These are phyloP conservation scores for Botryotinia narcissicola DNA, from an alignment of 2,329 filamentous ascomycete genomes.

Conservation along the genomic window DNA sequence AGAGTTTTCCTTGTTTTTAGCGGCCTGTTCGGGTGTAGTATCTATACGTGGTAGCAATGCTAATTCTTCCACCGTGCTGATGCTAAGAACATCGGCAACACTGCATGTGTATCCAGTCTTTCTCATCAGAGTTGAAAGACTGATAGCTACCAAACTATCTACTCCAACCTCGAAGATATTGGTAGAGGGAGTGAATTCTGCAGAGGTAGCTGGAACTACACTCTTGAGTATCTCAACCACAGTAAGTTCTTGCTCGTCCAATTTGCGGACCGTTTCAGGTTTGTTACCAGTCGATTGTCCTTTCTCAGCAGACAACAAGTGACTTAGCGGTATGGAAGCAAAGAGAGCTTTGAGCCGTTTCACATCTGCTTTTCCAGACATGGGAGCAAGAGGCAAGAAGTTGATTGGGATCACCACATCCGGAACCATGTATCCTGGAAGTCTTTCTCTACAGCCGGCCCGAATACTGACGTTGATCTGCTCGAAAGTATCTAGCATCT, in stretches of 20 bases:
- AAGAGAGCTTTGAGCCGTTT: slow-evolving; percentile 2
- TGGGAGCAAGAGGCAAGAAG: slow-evolving; percentile 10
- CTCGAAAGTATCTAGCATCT: slow-evolving; percentile 5
- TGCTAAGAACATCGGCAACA: slow-evolving; percentile 7
- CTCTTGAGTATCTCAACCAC: slow-evolving; percentile 13
- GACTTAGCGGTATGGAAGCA: background rate
- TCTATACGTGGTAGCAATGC: background rate
- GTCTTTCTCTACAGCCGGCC: slow-evolving; percentile 34
- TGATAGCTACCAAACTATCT: slow-evolving; percentile 7
- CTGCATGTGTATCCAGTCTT: background rate
- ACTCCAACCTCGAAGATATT: slow-evolving; percentile 12
- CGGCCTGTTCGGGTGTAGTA: background rate
- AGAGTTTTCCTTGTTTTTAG: background rate
- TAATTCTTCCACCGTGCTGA: slow-evolving; percentile 4
- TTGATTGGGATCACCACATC: slow-evolving; percentile 11
- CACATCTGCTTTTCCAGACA: slow-evolving; percentile 9
- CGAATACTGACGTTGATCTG: slow-evolving; percentile 43
- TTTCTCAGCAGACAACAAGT: background rate
- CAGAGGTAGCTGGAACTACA: background rate
- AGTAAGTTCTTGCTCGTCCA: slow-evolving; percentile 1
- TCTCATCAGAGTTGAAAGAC: slow-evolving; percentile 4
- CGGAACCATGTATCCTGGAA: slow-evolving; percentile 13
- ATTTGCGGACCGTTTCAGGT: background rate
- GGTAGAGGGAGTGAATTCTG: background rate
- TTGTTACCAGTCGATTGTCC: background rate